Evolutionary conservation across 2,329 filamentous ascomycete species (phyloP), one percentile per base, ranked within the genome.

Genomic region (Fusarium dimerum): DNA sequence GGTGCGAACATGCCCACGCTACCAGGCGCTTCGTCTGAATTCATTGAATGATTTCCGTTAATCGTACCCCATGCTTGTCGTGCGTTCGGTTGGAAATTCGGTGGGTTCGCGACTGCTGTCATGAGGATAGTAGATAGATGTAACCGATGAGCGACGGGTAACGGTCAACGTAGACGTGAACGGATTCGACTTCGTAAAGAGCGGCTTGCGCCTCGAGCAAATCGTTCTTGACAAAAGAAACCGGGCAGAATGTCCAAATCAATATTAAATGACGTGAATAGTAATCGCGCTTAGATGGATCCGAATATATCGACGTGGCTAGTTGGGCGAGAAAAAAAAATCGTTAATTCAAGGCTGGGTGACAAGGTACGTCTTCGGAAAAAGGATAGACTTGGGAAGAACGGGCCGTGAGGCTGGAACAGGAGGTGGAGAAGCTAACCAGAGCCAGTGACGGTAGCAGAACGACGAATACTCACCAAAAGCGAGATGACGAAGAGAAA

Each of bases 1-100:
- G 90, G 89, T 82, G 90, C 87, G 72, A 95, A 90, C 83, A 96
- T 92, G 72, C 63, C 61, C 34, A 63, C 63, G 51, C 60, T 59
- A 51, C 88, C 87, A 76, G 88, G 85, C 61, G 88, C 85, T 74
- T 96, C 90, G 77, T 96, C 91, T 71, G 86, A 77, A 75, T 88
- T 90, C 85, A 91, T 89, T 68, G 87, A 81, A 77, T 82, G 78
- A 64, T 76, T 73, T 63, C 78, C 77, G 74, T 79, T 85, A 82
- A 81, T 77, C 70, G 68, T 66, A 32, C 80, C 78, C 84, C 84
- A 87, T 86, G 76, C 78, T 78, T 82, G 78, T 72, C 84, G 79
- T 68, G 82, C 85, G 68, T 84, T 79, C 67, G 82, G 82, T 68
- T 80, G 75, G 67, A 87, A 85, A 69, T 77, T 83, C 69, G 83